Percentiles rank a stretch among this genome's conserved stretches.
phyloP scores from a whole-genome alignment of 1,284 basidiomycete species.

The Trichosporon sp. region DNA sequence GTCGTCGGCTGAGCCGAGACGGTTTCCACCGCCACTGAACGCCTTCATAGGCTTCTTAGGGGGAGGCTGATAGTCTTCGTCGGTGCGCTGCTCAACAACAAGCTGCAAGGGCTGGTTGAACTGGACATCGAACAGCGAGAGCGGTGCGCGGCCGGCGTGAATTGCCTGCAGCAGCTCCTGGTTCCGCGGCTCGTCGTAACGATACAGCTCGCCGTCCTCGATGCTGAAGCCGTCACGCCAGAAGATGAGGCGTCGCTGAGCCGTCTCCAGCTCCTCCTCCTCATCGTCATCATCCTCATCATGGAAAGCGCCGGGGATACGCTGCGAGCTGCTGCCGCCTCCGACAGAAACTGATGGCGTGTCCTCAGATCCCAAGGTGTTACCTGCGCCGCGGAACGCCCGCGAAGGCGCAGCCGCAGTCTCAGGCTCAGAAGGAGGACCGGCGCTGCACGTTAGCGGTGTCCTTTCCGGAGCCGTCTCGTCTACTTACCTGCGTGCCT shows the following conservation, averaged over 20 bases:
- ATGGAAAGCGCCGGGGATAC: slow-evolving; percentile 12
- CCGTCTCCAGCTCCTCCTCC: slow-evolving; percentile 55
- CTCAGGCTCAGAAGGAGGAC: slow-evolving; percentile 29
- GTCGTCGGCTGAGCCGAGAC: slow-evolving; percentile 57
- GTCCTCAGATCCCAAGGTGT: slow-evolving; percentile 80
- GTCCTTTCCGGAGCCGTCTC: slow-evolving; percentile 19
- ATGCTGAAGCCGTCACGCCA: slow-evolving; percentile 94
- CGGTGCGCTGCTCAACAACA: slow-evolving; percentile 65
- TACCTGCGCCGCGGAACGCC: slow-evolving; percentile 42
- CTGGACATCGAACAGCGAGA: slow-evolving; percentile 67
- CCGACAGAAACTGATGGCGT: slow-evolving; percentile 55
- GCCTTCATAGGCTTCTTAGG: slow-evolving; percentile 50
- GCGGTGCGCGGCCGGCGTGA: slow-evolving; percentile 75
- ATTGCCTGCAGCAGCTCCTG: slow-evolving; percentile 71
- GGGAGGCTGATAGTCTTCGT: slow-evolving; percentile 64
- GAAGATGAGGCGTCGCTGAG: slow-evolving; percentile 75
- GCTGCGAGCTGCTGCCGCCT: slow-evolving; percentile 35
- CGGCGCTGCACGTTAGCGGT: slow-evolving; percentile 20
- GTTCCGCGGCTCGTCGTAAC: slow-evolving; percentile 77
- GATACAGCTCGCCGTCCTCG: slow-evolving; percentile 79
- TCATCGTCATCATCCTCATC: slow-evolving; percentile 27
- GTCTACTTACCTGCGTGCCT: slow-evolving; percentile 69
- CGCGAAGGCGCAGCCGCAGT: slow-evolving; percentile 8
- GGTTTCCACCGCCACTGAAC: slow-evolving; percentile 72
- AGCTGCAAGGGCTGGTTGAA: slow-evolving; percentile 82